Conservation (phyloP, 495 filamentous ascomycete species). For the Trichoderma gamsii region DNA sequence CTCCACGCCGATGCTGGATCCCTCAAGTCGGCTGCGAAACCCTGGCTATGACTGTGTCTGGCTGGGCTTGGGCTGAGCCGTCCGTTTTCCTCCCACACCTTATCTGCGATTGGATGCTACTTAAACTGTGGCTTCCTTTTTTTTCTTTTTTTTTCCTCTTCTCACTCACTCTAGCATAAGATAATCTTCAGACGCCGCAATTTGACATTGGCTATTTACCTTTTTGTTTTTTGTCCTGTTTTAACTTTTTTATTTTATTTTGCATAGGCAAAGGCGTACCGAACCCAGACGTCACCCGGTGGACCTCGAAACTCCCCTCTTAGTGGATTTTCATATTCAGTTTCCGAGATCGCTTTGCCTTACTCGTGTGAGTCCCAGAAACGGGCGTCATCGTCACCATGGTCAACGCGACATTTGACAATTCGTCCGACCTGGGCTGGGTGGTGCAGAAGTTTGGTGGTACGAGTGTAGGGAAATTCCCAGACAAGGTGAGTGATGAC, state of each 20-base stretch:
- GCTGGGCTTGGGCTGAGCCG: neutral
- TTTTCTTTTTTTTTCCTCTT: neutral
- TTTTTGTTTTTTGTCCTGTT: neutral
- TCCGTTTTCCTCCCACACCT: neutral
- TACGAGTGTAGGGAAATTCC: conserved; percentile 53
- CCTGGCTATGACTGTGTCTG: neutral
- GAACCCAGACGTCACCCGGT: neutral
- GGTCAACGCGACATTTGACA: conserved; percentile 19
- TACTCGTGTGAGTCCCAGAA: neutral
- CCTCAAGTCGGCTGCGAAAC: neutral
- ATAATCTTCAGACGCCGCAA: neutral
- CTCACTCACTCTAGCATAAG: neutral
- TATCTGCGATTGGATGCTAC: neutral
- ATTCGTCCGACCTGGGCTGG: conserved; percentile 47
- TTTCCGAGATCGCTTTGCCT: conserved; percentile 4
- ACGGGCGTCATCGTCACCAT: conserved; percentile 6
- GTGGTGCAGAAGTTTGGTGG: conserved; percentile 85
- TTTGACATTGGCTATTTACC: neutral
- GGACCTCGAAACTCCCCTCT: neutral
- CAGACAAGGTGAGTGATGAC: conserved; percentile 25
- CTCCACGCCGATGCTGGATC: neutral
- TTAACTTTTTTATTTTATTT: neutral
- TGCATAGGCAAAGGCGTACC: neutral
- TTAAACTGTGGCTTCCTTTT: conserved; percentile 1
- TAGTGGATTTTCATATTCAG: neutral